Evolutionary conservation across 2,329 filamentous ascomycete species (phyloP).

Genomic region (Tolypocladium tundrense): DNA sequence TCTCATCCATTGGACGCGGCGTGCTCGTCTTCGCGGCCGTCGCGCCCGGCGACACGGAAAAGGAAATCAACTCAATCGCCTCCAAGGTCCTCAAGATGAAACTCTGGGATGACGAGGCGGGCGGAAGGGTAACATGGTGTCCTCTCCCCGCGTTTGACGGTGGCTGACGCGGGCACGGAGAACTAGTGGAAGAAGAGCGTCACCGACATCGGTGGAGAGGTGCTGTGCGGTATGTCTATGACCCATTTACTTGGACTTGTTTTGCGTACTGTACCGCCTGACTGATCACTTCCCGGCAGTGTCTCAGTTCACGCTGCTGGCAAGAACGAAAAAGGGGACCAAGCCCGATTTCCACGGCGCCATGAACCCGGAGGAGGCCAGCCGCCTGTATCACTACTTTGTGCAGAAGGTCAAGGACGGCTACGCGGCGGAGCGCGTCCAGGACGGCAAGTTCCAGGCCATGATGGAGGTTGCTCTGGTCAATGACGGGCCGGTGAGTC

Average conservation of each 20-base stretch:
- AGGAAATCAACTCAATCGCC: constrained; percentile 76
- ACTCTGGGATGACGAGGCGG: constrained; percentile 78
- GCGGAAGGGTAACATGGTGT: constrained; percentile 43
- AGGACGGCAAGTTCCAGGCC: constrained; percentile 94
- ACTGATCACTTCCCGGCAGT: constrained; percentile 41
- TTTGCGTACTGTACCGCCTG: background rate
- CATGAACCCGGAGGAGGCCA: constrained; percentile 67
- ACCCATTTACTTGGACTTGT: background rate
- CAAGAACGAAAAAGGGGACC: constrained; percentile 87
- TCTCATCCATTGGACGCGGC: constrained; percentile 86
- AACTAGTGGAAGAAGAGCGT: constrained; percentile 82
- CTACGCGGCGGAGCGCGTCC: constrained; percentile 66
- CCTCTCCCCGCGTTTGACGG: background rate
- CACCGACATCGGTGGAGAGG: constrained; percentile 77
- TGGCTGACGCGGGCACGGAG: constrained; percentile 2
- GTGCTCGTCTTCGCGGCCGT: constrained; percentile 87
- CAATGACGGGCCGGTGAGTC: constrained; percentile 64
- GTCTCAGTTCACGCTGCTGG: constrained; percentile 91
- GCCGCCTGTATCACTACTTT: constrained; percentile 75
- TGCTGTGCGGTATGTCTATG: constrained; percentile 67
- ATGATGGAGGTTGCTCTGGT: constrained; percentile 97
- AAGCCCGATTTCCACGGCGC: constrained; percentile 94
- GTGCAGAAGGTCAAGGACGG: constrained; percentile 62
- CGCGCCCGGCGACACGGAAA: constrained; percentile 79
- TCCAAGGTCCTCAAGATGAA: constrained; percentile 81